A percentile compares a stretch with the other conserved stretches of the same genome.
Evolutionary conservation across 306 rosid species (phyloP).

Genomic region (Luffa acutangula): DNA sequence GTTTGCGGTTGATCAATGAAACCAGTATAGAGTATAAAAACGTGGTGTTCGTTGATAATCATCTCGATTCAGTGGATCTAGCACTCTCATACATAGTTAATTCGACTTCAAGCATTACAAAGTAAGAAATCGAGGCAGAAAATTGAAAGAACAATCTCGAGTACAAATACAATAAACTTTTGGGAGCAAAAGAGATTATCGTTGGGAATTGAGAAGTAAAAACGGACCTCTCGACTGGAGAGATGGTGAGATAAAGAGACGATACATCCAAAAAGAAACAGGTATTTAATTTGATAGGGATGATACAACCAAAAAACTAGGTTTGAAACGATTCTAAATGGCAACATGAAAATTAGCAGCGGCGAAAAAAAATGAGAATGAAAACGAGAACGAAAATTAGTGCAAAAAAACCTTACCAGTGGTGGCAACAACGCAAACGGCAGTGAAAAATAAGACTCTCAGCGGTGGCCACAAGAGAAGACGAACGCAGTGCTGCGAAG

Average conservation of each 20-base stretch:
- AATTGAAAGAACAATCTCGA: not conserved
- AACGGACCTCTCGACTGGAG: conserved; percentile 56
- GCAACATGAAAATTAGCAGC: too few relatives aligned
- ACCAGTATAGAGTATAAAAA: not conserved
- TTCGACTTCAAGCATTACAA: not conserved
- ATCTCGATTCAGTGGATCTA: not conserved
- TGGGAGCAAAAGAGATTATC: not conserved
- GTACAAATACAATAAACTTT: not conserved
- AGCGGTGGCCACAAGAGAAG: too few relatives aligned
- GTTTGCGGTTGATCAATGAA: not conserved
- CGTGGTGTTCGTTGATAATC: not conserved
- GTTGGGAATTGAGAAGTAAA: not conserved
- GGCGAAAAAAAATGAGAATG: too few relatives aligned
- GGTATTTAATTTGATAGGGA: too few relatives aligned
- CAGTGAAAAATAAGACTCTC: too few relatives aligned
- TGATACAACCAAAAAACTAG: too few relatives aligned
- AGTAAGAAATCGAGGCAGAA: not conserved
- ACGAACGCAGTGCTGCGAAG: too few relatives aligned
- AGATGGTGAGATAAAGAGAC: conserved; percentile 37
- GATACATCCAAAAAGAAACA: too few relatives aligned
- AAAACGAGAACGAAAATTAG: too few relatives aligned
- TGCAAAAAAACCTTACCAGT: too few relatives aligned
- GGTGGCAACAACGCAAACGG: too few relatives aligned
- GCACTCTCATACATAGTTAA: not conserved
- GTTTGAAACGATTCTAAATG: too few relatives aligned